Evolutionary conservation across 306 rosid genomes (phyloP).

Genomic region (apple (Malus domestica)): ASM211411v1 NC_041795.1:10251501-10252000

Average conservation of each 20-base stretch:
- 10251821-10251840: neutral
- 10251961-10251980: neutral
- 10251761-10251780: neutral
- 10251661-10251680: neutral
- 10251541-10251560: neutral
- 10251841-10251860: neutral
- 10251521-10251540: neutral
- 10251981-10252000: neutral
- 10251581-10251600: neutral
- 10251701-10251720: neutral
- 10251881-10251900: neutral
- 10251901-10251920: constrained; percentile 5
- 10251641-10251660: neutral
- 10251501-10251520: neutral
- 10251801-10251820: neutral
- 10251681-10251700: neutral
- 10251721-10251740: neutral
- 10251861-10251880: neutral
- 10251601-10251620: neutral
- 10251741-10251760: neutral
- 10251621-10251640: neutral
- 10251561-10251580: constrained; percentile 8
- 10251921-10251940: neutral
- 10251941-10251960: constrained; percentile 3
- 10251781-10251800: constrained; percentile 1